These are phyloP conservation scores for Penicillium lagena DNA, from an alignment of 495 filamentous ascomycete genomes.

Conservation along the genomic window DNA sequence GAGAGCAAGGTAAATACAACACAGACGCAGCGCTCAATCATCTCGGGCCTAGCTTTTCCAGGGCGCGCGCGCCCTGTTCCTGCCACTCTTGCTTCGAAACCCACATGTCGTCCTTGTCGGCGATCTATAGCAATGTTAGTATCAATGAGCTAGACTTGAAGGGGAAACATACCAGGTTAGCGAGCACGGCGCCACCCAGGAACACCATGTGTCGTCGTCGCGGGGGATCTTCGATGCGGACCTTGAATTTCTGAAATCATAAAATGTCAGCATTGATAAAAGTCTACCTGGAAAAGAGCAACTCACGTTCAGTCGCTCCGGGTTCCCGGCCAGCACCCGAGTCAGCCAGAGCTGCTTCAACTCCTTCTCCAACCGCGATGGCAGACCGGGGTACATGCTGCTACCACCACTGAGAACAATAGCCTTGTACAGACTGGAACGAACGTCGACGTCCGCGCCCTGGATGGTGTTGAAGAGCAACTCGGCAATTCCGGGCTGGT, in stretches of 20 bases:
- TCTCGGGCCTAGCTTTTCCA: slow-evolving; percentile 89
- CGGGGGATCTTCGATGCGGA: slow-evolving; percentile 95
- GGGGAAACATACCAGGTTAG: slow-evolving; percentile 66
- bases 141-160: neutral
- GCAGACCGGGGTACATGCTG: slow-evolving; percentile 97
- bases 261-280: slow-evolving; percentile 10
- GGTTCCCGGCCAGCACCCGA: slow-evolving; percentile 78
- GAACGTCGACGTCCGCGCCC: slow-evolving; percentile 88
- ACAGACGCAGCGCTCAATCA: slow-evolving; percentile 19
- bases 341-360: slow-evolving; percentile 98
- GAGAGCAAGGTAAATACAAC: slow-evolving; percentile 16
- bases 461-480: slow-evolving; percentile 99
- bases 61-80: slow-evolving; percentile 77
- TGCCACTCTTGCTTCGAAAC: slow-evolving; percentile 94
- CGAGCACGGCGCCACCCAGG: slow-evolving; percentile 91
- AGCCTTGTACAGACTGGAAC: slow-evolving; percentile 89
- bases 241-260: slow-evolving; percentile 82
- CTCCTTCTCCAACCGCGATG: slow-evolving; percentile 93
- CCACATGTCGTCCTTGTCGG: slow-evolving; percentile 98
- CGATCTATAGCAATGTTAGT: slow-evolving; percentile 56
- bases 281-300: neutral
- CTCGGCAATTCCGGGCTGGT: slow-evolving; percentile 94
- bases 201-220: slow-evolving; percentile 98
- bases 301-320: slow-evolving; percentile 76
- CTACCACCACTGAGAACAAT: slow-evolving; percentile 93